These are phyloP conservation scores for Xylaria hypoxylon DNA, from an alignment of 2,329 filamentous ascomycete genomes.

Conservation along the genomic window DNA sequence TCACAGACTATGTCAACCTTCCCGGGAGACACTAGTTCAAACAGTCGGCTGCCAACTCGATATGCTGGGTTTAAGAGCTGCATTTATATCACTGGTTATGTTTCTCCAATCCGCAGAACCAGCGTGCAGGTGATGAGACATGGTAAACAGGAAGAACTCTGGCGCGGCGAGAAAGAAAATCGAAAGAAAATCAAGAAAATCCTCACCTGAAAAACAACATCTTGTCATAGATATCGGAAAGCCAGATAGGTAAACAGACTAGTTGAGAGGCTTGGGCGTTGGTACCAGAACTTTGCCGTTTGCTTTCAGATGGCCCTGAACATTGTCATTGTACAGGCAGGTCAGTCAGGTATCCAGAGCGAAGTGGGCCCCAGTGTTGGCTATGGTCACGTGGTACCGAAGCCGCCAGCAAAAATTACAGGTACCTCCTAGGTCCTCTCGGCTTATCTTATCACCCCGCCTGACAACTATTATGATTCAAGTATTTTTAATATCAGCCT, in stretches of 20 bases:
- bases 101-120: not conserved
- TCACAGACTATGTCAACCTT: not conserved
- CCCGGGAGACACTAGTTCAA: not conserved
- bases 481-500: no score
- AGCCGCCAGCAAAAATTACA: conserved; percentile 5
- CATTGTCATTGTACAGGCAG: conserved; percentile 1
- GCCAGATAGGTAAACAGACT: not conserved
- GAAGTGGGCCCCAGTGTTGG: conserved; percentile 16
- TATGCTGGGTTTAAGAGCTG: not conserved
- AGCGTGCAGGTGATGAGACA: conserved; percentile 2
- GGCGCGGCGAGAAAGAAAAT: not conserved
- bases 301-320: conserved; percentile 8
- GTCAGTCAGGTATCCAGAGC: conserved; percentile 16
- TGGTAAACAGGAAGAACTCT: not conserved
- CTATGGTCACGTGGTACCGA: conserved; percentile 27
- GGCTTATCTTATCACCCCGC: conserved; percentile 32
- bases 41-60: not conserved
- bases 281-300: conserved; percentile 10
- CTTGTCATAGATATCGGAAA: conserved; percentile 15
- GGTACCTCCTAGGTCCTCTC: not conserved
- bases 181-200: not conserved
- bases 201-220: conserved; percentile 45
- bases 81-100: conserved; percentile 5
- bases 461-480: no score
- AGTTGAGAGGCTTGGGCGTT: not conserved